phyloP scores from a whole-genome alignment of 1,139 yeast species.

The Geotrichum carabidarum region DNA sequence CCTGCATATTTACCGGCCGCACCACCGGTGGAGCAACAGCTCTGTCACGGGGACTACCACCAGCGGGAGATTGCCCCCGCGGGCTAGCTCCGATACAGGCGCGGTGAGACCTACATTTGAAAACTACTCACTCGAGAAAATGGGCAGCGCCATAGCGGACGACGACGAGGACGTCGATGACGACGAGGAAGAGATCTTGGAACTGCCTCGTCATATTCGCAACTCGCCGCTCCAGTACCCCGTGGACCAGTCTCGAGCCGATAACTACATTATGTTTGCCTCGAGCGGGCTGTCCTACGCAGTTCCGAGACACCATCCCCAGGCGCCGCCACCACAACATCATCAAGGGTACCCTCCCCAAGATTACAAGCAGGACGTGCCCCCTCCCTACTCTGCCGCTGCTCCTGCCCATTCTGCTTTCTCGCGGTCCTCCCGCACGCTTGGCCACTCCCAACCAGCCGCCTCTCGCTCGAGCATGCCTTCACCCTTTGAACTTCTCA shows the following conservation, averaged over 20 bases:
- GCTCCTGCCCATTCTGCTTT: neutral
- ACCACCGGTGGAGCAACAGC: neutral
- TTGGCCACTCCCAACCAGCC: neutral
- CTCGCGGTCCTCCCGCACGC: neutral
- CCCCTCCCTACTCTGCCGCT: neutral
- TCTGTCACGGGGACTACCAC: neutral
- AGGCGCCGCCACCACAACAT: neutral
- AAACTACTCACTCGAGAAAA: neutral
- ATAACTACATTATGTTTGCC: neutral
- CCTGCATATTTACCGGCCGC: neutral
- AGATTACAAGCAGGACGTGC: neutral
- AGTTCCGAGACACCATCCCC: neutral
- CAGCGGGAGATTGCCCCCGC: neutral
- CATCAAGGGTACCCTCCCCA: neutral
- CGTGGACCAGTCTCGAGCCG: neutral
- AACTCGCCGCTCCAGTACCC: neutral
- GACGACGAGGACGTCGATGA: neutral
- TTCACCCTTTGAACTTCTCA: slow-evolving; percentile 2
- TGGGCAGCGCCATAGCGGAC: neutral
- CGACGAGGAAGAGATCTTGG: neutral
- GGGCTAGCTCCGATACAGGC: neutral
- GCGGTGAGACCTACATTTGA: neutral
- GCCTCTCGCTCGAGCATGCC: neutral
- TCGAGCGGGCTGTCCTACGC: neutral
- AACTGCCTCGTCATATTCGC: neutral